These are phyloP conservation scores for Antrodiella citrinella DNA, from an alignment of 768 basidiomycete species.

Conservation along the genomic window DNA sequence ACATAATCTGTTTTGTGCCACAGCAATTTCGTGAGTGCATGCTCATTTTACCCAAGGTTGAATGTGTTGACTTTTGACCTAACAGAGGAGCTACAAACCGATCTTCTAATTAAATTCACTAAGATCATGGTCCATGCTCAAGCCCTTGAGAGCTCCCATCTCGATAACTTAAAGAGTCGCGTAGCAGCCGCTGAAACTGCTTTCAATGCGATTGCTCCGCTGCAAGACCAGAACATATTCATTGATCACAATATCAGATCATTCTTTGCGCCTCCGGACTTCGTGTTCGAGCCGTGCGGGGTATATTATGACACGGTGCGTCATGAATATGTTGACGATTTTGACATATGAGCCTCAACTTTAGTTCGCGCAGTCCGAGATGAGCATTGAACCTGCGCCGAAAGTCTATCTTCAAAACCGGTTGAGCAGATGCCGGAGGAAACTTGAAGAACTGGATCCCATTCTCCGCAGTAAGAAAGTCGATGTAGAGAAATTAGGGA, in stretches of 20 bases:
- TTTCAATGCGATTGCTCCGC: slow-evolving; percentile 44
- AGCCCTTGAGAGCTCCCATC: slow-evolving; percentile 46
- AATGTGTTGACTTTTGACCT: slow-evolving; percentile 3
- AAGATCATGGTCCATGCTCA: slow-evolving; percentile 53
- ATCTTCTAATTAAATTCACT: slow-evolving; percentile 48
- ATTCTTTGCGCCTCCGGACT: slow-evolving; percentile 58
- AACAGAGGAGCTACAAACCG: slow-evolving; percentile 62
- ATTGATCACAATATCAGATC: slow-evolving; percentile 62
- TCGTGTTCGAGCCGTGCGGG: slow-evolving; percentile 67
- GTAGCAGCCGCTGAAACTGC: slow-evolving; percentile 38
- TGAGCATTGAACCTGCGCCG: slow-evolving; percentile 60
- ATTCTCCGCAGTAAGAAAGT: slow-evolving; percentile 56
- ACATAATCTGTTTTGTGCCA: slow-evolving; percentile 11
- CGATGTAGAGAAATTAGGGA: slow-evolving; percentile 45
- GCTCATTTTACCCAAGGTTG: not conserved
- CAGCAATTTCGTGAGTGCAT: slow-evolving; percentile 70
- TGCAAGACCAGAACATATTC: slow-evolving; percentile 63
- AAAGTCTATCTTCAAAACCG: slow-evolving; percentile 81
- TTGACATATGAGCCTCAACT: not conserved
- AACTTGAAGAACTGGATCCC: slow-evolving; percentile 55
- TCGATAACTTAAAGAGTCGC: slow-evolving; percentile 48
- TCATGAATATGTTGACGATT: not conserved
- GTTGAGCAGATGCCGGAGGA: slow-evolving; percentile 47
- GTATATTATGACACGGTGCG: slow-evolving; percentile 71
- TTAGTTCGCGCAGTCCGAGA: slow-evolving; percentile 34